Percentiles rank a stretch among this genome's conserved stretches.
Evolutionary conservation across 345 rosid genomes (phyloP).

Genomic region (Eucalyptus regnans): DNA sequence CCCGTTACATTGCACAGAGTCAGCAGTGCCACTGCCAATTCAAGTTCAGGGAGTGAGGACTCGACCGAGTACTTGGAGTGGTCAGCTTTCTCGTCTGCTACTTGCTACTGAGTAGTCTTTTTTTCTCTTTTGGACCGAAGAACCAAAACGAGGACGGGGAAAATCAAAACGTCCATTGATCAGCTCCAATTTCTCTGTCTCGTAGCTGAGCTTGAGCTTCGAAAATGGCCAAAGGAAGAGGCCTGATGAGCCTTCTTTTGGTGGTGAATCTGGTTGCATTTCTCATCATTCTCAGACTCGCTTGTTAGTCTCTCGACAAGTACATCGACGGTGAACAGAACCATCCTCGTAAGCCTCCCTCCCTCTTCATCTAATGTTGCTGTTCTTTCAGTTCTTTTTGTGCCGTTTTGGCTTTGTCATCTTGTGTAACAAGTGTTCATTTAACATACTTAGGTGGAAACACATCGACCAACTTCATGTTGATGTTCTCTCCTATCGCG

Average conservation of each 20-base stretch:
- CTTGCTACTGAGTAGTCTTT: not conserved
- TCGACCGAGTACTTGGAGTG: not conserved
- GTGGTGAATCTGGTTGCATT: conserved; percentile 9
- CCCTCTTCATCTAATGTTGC: not conserved
- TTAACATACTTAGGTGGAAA: conserved; percentile 8
- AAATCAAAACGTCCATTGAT: not conserved
- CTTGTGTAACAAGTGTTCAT: not conserved
- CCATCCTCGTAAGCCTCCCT: conserved; percentile 1
- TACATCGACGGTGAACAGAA: conserved; percentile 22
- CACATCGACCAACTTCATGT: conserved; percentile 4
- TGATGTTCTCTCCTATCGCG: not conserved
- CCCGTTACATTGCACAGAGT: not conserved
- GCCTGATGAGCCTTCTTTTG: conserved; percentile 11
- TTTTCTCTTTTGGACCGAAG: not conserved
- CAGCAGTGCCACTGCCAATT: not conserved
- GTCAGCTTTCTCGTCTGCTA: not conserved
- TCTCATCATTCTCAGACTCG: conserved; percentile 14
- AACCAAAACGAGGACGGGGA: not conserved
- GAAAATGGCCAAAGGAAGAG: not conserved
- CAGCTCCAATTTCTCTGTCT: not conserved
- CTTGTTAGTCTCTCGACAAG: conserved; percentile 18
- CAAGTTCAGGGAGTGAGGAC: not conserved
- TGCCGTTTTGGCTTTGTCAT: not conserved
- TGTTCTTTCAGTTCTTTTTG: not conserved
- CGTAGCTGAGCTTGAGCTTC: not conserved